These are phyloP conservation scores for Bromus sterilis DNA, from an alignment of 176 grass and related monocot species.

Conservation along the genomic window DNA sequence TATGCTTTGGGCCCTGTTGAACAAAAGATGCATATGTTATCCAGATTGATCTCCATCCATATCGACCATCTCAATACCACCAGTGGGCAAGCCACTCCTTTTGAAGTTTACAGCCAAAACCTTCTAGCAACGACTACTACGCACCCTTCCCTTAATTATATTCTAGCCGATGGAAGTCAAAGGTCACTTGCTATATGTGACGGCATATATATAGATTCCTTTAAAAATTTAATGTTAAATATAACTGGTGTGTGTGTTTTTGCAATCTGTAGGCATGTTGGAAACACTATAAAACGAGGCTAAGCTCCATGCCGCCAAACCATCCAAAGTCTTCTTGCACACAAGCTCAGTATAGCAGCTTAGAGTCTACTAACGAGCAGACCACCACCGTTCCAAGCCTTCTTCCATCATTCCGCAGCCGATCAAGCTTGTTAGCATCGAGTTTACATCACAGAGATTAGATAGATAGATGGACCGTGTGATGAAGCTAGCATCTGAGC, in stretches of 20 bases:
- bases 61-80: not conserved
- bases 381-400: not conserved
- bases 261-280: not conserved
- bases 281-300: conserved; percentile 21
- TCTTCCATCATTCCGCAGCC: not conserved
- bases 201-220: conserved; percentile 7
- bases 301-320: not conserved
- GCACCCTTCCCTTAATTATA: not conserved
- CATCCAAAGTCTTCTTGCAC: conserved; percentile 5
- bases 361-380: not conserved
- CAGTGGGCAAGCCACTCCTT: not conserved
- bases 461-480: conserved; percentile 42
- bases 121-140: not conserved
- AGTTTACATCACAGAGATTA: too few relatives aligned
- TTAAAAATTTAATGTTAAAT: not conserved
- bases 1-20: not conserved
- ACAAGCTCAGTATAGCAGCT: not conserved
- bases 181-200: not conserved
- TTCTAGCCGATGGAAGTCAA: not conserved
- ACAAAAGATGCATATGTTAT: not conserved
- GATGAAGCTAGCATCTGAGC: conserved; percentile 43
- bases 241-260: not conserved
- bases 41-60: not conserved
- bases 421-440: too few relatives aligned
- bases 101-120: not conserved